Evolutionary conservation across 2,329 filamentous ascomycete species (phyloP).

Genomic region (Neocatenulostroma microsporum): DNA sequence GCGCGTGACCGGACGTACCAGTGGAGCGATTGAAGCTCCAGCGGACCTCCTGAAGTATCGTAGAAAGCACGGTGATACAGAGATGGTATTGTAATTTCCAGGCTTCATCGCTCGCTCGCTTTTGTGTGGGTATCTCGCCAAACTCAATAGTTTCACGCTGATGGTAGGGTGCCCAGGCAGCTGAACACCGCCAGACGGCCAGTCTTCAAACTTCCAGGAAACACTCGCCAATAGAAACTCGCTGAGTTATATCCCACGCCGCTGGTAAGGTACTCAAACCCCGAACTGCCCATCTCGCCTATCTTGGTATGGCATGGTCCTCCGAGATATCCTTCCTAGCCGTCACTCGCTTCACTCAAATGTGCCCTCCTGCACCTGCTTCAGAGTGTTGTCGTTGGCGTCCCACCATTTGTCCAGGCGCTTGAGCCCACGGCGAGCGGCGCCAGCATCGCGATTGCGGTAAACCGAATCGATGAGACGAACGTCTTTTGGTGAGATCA

Average conservation of each 20-base stretch:
- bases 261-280: no score
- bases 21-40: no score
- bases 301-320: no score
- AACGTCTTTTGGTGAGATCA: slow-evolving; percentile 19
- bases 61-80: not conserved
- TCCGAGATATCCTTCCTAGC: not conserved
- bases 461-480: slow-evolving; percentile 29
- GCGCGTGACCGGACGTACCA: no score
- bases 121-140: not conserved
- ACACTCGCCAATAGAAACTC: no score
- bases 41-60: no score
- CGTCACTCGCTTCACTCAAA: slow-evolving; percentile 5
- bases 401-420: slow-evolving; percentile 27
- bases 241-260: no score
- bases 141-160: not conserved
- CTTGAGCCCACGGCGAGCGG: slow-evolving; percentile 25
- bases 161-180: no score
- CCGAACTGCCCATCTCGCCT: no score
- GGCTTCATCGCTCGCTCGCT: no score
- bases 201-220: no score
- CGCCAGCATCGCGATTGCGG: slow-evolving; percentile 30
- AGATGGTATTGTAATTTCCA: not conserved
- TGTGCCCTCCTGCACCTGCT: slow-evolving; percentile 7
- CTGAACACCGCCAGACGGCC: no score
- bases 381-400: slow-evolving; percentile 14